These are phyloP conservation scores for Cercophora sp. DNA, from an alignment of 495 filamentous ascomycete genomes.

Conservation along the genomic window DNA sequence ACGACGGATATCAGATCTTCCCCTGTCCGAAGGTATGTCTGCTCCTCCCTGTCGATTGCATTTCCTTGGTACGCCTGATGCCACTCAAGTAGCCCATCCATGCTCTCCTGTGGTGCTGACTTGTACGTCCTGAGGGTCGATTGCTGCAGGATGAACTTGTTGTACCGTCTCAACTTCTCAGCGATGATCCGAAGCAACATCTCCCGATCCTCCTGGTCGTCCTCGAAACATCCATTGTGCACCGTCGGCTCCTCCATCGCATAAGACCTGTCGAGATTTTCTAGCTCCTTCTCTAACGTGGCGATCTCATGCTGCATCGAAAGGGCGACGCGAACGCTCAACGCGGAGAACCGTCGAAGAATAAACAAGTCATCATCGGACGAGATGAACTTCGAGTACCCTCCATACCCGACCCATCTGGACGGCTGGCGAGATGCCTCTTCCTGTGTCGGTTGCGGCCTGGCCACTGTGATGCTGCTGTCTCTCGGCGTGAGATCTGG, in stretches of 20 bases:
- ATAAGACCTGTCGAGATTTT: not conserved
- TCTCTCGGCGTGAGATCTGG: no score
- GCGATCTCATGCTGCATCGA: not conserved
- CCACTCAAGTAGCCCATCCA: not conserved
- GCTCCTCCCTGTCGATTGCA: not conserved
- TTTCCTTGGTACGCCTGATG: not conserved
- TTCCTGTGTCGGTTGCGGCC: no score
- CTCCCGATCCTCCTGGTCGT: not conserved
- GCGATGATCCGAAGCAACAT: not conserved
- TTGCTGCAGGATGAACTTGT: not conserved
- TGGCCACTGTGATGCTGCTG: no score
- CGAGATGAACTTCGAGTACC: not conserved
- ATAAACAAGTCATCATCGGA: not conserved
- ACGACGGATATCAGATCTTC: not conserved
- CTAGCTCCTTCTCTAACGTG: not conserved
- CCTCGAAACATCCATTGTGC: not conserved
- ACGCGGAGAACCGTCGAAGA: not conserved
- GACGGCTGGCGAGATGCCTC: no score
- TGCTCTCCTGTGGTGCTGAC: not conserved
- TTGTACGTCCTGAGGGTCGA: not conserved
- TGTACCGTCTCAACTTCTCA: not conserved
- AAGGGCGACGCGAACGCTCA: not conserved
- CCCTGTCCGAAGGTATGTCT: not conserved
- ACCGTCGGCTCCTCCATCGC: not conserved
- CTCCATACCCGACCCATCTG: not conserved